These are phyloP conservation scores for Pseudozyma hubeiensis DNA, from an alignment of 1,284 basidiomycete genomes.

Conservation along the genomic window DNA sequence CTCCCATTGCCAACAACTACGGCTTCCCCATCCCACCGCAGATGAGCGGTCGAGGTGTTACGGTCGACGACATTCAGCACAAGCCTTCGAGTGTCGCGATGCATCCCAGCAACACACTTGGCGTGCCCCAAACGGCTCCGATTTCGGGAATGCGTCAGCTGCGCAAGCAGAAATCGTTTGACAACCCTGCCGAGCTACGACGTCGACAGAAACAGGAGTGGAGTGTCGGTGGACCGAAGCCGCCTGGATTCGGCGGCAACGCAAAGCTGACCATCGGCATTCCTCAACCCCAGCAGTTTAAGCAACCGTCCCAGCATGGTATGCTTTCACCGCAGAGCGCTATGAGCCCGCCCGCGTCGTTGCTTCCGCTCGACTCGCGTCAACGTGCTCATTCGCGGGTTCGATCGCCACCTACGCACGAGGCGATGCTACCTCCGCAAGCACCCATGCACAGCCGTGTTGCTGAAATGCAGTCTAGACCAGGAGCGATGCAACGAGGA, in stretches of 20 bases:
- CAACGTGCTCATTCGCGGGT: slow-evolving; percentile 8
- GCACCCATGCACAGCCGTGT: slow-evolving; percentile 15
- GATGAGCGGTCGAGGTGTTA: slow-evolving; percentile 15
- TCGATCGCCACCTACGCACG: slow-evolving; percentile 8
- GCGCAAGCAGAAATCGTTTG: slow-evolving; percentile 50
- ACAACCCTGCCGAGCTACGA: slow-evolving; percentile 48
- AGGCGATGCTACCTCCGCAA: slow-evolving; percentile 10
- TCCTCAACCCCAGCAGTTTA: slow-evolving; percentile 18
- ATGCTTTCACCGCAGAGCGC: slow-evolving; percentile 26
- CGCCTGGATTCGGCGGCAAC: slow-evolving; percentile 35
- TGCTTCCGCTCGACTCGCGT: slow-evolving; percentile 19
- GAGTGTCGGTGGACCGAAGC: slow-evolving; percentile 32
- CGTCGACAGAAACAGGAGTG: slow-evolving; percentile 46
- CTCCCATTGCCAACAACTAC: slow-evolving; percentile 8
- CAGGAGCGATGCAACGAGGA: slow-evolving; percentile 27
- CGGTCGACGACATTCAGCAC: slow-evolving; percentile 39
- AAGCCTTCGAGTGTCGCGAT: slow-evolving; percentile 25
- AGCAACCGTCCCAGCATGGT: slow-evolving; percentile 7
- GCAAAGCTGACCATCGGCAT: slow-evolving; percentile 35
- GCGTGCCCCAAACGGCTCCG: not conserved
- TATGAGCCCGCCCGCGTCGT: slow-evolving; percentile 12
- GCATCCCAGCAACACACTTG: not conserved
- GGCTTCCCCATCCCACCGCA: slow-evolving; percentile 20
- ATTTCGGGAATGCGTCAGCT: slow-evolving; percentile 24
- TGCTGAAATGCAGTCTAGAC: slow-evolving; percentile 17